Base-by-base conservation (phyloP, 345 rosid genomes). In the Acer yangbiense region DNA sequence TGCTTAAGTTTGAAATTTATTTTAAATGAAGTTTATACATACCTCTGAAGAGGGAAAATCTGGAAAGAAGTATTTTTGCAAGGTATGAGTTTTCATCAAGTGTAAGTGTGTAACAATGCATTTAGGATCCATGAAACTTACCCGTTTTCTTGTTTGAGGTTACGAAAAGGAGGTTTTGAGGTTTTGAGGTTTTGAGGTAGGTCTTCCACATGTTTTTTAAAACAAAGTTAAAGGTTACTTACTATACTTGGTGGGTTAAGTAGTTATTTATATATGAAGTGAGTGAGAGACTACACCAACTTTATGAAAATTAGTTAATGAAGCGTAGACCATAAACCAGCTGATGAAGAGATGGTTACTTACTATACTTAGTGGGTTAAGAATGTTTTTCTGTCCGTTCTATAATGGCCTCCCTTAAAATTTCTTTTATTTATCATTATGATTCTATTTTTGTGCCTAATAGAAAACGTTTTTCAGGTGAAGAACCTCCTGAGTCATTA, bases 401-500 rank as follows among this genome's bases (percentile, higher is more conserved):
- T 35, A 54, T 62, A 27, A 13, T 9, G 35, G 21, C 2, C 35
- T 16, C 48, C 32, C 7, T 29, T 50, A 29, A 64, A 71, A 16
- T 17, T 72, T 48, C 52, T n/a, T 12, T 69, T 1, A 27, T 23
- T 61, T 41, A 35, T 29, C 21, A 25, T 18, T 20, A 25, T 67
- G 46, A 12, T 65, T 69, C 54, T 29, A 46, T 68, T 25, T 63
- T 12, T 72, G 63, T 77, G 29, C 77, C 54, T 82, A 39, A 71
- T 69, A 7, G 55, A 75, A 65, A 7, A 77, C 43, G 21, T 52
- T 41, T 65, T 82, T 66, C 82, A 96, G 98, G 97, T 66, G 98
- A 94, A 73, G 99, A 94, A 67, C 93, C 97, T 43, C 91, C 99
- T 2, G 99, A 96, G 68, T 96, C 99, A 3, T 87, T 92, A 79